Base-by-base conservation (phyloP, 768 basidiomycete species). In the Amanita polypyramis region DNA sequence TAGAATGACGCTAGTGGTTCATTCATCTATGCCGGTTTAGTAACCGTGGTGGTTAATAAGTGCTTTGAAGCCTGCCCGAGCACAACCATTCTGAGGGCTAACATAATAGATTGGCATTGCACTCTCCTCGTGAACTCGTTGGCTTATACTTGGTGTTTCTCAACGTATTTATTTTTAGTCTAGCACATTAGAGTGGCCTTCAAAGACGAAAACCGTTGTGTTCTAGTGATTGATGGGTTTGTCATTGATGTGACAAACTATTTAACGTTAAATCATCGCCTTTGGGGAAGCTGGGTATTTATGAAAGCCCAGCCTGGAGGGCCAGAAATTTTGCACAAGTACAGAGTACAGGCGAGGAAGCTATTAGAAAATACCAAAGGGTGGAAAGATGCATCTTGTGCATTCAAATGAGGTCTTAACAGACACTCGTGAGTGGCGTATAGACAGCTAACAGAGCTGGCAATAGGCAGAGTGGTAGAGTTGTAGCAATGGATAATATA, bases 181-280 rank as follows among this genome's bases (percentile, higher is more conserved):
- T 91, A 5, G 85, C 87, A 3, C 88, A 91, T 52, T 88, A 82
- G 82, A 74, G 85, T 12, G 88, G 88, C 7, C 57, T 87, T 15
- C 86, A 89, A 52, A 1, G 62, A 63, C 12, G 55, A 61, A 12
- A 62, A 62, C 5, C 58, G 63, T 21, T 80, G 76, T 52, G 55
- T 85, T 8, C 51, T 87, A 2, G 44, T 82, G 19, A 66, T 87
- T 10, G 72, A 80, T 29, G 80, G 76, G 1, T 80, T 70, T 55
- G 70, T 77, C 5, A 64, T 86, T 5, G 80, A 86, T 58, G 80
- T 66, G 2, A 77, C 80, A 4, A 55, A 59, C 2, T 87, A 85
- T 60, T 62, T 84, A 11, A 64, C 67, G 14, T 78, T 82, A 55
- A 84, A 87, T 66, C 55, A 83, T 69, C 10, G n/a, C 49, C 33